Percentiles rank a stretch among this genome's conserved stretches.
These are phyloP conservation scores for Trichoderma cornu-damae DNA, from an alignment of 2,329 filamentous ascomycete species.

Conservation along the genomic window DNA sequence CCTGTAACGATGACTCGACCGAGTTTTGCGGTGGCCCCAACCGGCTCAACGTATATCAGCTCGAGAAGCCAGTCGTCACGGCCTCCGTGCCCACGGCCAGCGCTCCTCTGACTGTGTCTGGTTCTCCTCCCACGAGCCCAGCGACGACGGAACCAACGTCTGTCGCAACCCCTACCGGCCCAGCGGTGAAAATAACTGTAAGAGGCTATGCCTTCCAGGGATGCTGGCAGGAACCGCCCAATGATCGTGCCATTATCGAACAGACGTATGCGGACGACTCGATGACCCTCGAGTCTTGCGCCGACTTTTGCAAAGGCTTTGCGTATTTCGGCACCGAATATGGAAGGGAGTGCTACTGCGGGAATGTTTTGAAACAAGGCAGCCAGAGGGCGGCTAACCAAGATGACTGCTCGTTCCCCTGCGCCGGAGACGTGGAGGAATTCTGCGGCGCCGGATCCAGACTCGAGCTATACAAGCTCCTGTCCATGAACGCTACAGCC, in stretches of 20 bases:
- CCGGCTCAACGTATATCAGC: constrained; percentile 34
- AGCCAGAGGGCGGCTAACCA: constrained; percentile 28
- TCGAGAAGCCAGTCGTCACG: constrained; percentile 17
- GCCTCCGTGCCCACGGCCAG: constrained; percentile 24
- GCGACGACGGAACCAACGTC: constrained; percentile 19
- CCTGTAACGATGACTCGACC: constrained; percentile 35
- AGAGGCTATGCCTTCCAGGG: constrained; percentile 32
- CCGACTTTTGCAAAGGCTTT: constrained; percentile 29
- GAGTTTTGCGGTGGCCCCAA: constrained; percentile 35
- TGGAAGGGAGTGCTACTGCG: constrained; percentile 38
- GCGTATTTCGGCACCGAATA: constrained; percentile 35
- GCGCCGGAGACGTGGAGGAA: constrained; percentile 30
- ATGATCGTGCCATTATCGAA: constrained; percentile 29
- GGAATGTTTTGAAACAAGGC: constrained; percentile 29
- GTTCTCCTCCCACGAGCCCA: neutral
- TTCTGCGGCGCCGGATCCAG: constrained; percentile 33
- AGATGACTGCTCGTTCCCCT: constrained; percentile 32
- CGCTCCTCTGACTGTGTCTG: constrained; percentile 4
- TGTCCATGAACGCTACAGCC: neutral
- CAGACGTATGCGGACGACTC: constrained; percentile 29
- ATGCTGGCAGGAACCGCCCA: constrained; percentile 35
- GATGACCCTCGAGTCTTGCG: constrained; percentile 35
- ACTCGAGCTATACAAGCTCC: constrained; percentile 26
- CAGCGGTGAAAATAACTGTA: neutral
- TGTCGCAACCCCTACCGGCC: constrained; percentile 25